phyloP scores from a whole-genome alignment of 345 rosid genomes.

The Syzygium aromaticum region DNA sequence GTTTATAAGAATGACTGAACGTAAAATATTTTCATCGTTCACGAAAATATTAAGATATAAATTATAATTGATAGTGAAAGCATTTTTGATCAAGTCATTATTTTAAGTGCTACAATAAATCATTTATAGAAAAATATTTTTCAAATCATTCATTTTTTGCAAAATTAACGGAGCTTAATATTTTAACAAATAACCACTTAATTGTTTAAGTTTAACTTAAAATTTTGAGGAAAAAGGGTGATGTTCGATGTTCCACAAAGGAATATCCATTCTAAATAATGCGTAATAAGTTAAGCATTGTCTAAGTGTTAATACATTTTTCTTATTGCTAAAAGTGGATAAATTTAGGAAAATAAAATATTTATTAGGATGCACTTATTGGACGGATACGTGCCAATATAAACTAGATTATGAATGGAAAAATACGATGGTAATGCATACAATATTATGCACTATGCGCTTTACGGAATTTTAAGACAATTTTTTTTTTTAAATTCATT shows the following conservation, averaged over 20 bases:
- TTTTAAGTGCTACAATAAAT: too few relatives aligned
- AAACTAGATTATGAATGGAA: background rate
- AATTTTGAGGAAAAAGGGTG: background rate
- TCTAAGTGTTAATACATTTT: background rate
- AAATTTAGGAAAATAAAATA: background rate
- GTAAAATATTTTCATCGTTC: too few relatives aligned
- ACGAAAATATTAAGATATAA: too few relatives aligned
- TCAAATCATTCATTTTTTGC: too few relatives aligned
- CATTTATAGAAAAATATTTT: too few relatives aligned
- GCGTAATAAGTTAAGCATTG: background rate
- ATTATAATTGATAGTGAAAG: too few relatives aligned
- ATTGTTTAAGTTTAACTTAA: background rate
- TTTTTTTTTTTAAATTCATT: background rate
- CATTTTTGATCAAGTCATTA: too few relatives aligned
- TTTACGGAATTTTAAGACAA: background rate
- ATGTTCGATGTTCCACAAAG: background rate
- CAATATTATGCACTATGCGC: background rate
- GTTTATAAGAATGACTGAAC: too few relatives aligned
- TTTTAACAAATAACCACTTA: background rate
- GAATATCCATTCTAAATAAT: background rate
- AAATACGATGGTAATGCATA: background rate
- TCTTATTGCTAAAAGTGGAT: background rate
- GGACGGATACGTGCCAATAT: background rate
- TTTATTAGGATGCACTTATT: background rate
- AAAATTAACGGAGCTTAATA: background rate